A percentile compares a stretch with the other conserved stretches of the same genome.
phyloP scores from a whole-genome alignment of 805 yeast species.

The Hanseniaspora lindneri region DNA sequence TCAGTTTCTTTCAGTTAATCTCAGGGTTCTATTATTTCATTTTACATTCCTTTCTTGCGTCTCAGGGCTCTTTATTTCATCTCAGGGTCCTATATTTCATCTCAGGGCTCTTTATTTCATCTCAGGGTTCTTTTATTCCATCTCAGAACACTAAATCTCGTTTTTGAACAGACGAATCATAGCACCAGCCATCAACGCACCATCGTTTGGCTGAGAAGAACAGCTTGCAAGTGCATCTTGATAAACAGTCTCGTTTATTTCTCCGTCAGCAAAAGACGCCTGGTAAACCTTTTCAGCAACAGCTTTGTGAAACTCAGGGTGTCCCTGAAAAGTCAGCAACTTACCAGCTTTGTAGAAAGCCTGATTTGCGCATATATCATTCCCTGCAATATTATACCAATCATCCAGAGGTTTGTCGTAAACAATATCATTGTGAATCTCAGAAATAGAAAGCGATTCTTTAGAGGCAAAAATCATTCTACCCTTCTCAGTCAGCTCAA shows the following conservation, averaged over 20 bases:
- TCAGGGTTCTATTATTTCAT: too few species aligned
- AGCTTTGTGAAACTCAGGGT: constrained; percentile 60
- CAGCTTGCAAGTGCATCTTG: constrained; percentile 28
- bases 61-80: too few species aligned
- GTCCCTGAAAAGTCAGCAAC: constrained; percentile 71
- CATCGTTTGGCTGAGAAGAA: constrained; percentile 32
- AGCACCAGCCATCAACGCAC: constrained; percentile 21
- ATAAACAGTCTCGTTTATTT: constrained; percentile 21
- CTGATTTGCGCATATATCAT: constrained; percentile 48
- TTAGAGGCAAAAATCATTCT: constrained; percentile 20
- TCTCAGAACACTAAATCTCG: constrained; percentile 5
- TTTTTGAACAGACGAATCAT: constrained; percentile 19
- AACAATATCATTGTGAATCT: constrained; percentile 51
- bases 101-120: too few species aligned
- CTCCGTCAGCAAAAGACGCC: constrained; percentile 18
- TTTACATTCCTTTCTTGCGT: too few species aligned
- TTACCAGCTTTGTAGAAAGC: constrained; percentile 47
- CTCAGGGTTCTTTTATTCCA: too few species aligned
- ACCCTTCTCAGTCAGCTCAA: constrained; percentile 36
- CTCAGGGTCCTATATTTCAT: too few species aligned
- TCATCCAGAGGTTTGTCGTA: constrained; percentile 32
- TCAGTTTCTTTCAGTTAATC: too few species aligned
- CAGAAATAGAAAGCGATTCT: constrained; percentile 34
- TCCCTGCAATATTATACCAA: constrained; percentile 39
- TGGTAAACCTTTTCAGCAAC: constrained; percentile 21